phyloP scores from a whole-genome alignment of 1,139 yeast genomes.

The Pichia sp. region DNA sequence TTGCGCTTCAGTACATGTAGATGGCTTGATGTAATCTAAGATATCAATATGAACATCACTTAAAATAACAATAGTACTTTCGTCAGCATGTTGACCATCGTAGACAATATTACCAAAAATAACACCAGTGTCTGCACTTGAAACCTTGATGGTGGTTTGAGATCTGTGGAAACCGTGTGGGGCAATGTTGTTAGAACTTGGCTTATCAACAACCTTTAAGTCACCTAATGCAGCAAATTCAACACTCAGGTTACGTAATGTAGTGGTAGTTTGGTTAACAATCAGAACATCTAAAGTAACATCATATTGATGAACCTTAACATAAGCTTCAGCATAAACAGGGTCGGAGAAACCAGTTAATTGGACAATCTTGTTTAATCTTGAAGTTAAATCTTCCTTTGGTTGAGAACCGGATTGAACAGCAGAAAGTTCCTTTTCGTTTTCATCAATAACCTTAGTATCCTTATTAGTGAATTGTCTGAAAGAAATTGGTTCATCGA shows the following conservation, averaged over 20 bases:
- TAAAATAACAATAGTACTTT: slow-evolving; percentile 84
- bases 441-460: slow-evolving; percentile 41
- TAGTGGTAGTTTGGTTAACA: slow-evolving; percentile 91
- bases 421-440: slow-evolving; percentile 40
- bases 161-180: slow-evolving; percentile 95
- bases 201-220: slow-evolving; percentile 90
- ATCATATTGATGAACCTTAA: slow-evolving; percentile 93
- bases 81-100: slow-evolving; percentile 94
- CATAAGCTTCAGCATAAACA: slow-evolving; percentile 95
- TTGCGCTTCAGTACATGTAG: slow-evolving; percentile 79
- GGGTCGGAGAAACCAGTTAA: slow-evolving; percentile 98
- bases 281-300: slow-evolving; percentile 91
- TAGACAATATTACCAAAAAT: slow-evolving; percentile 96
- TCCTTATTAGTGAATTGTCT: slow-evolving; percentile 70
- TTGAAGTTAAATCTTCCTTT: slow-evolving; percentile 66
- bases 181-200: slow-evolving; percentile 89
- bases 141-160: slow-evolving; percentile 88
- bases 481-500: slow-evolving; percentile 79
- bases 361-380: slow-evolving; percentile 85
- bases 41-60: slow-evolving; percentile 96
- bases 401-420: slow-evolving; percentile 45
- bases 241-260: slow-evolving; percentile 87
- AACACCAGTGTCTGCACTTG: slow-evolving; percentile 97
- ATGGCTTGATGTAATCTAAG: slow-evolving; percentile 97
- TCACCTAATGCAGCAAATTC: slow-evolving; percentile 98